These are phyloP conservation scores for Metschnikowia chrysomelidarum DNA, from an alignment of 805 yeast genomes.

Conservation along the genomic window DNA sequence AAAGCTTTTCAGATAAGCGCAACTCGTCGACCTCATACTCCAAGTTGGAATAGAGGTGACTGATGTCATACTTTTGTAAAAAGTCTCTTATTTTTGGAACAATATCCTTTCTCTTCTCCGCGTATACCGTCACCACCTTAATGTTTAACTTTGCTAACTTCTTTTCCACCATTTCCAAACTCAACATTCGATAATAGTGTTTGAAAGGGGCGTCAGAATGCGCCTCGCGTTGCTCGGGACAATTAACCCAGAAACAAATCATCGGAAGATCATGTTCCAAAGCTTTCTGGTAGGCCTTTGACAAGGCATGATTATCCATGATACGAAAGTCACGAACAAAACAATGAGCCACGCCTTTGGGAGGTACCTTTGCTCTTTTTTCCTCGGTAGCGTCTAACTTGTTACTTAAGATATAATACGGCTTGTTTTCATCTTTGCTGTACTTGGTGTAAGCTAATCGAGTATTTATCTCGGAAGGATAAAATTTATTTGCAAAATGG, in stretches of 20 bases:
- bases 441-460: slow-evolving; percentile 21
- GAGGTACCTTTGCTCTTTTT: slow-evolving; percentile 11
- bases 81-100: slow-evolving; percentile 23
- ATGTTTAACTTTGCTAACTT: slow-evolving; percentile 33
- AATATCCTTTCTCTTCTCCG: slow-evolving; percentile 33
- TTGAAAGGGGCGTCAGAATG: slow-evolving; percentile 47
- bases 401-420: slow-evolving; percentile 21
- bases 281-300: slow-evolving; percentile 33
- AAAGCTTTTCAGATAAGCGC: slow-evolving; percentile 25
- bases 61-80: slow-evolving; percentile 22
- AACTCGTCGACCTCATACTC: slow-evolving; percentile 48
- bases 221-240: slow-evolving; percentile 38
- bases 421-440: slow-evolving; percentile 31
- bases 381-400: slow-evolving; percentile 12
- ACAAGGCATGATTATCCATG: slow-evolving; percentile 43
- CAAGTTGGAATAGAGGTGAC: slow-evolving; percentile 34
- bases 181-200: slow-evolving; percentile 35
- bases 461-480: slow-evolving; percentile 16
- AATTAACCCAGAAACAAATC: slow-evolving; percentile 41
- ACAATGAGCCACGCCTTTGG: slow-evolving; percentile 40
- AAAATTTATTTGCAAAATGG: slow-evolving; percentile 14
- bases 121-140: slow-evolving; percentile 39
- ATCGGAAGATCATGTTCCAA: slow-evolving; percentile 29
- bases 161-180: slow-evolving; percentile 29
- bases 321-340: slow-evolving; percentile 47